Percentiles rank a stretch among this genome's conserved stretches.
Conservation (phyloP, 2,329 filamentous ascomycete species). For the Colletotrichum tropicicola region DNA sequence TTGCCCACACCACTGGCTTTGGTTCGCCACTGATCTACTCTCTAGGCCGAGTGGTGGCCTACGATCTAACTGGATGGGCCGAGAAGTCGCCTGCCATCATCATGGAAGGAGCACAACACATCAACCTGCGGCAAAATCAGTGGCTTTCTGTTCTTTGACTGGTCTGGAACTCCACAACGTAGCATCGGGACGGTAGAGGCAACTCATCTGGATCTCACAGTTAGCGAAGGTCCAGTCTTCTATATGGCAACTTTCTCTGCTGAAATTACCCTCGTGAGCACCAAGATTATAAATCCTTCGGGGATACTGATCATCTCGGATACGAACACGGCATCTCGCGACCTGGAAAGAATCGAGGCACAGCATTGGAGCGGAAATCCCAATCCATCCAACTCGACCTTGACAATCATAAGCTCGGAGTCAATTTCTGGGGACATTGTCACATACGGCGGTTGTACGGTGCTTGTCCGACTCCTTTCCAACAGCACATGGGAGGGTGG, state of each 20-base stretch:
- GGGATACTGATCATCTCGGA: background rate
- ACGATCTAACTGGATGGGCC: no score
- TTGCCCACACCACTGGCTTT: no score
- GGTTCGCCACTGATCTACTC: no score
- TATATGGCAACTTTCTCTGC: background rate
- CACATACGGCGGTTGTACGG: background rate
- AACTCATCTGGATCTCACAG: background rate
- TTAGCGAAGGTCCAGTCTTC: background rate
- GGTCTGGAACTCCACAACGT: background rate
- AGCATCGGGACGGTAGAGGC: background rate
- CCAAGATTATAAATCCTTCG: background rate
- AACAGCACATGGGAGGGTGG: no score
- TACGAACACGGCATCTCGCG: background rate
- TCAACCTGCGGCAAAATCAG: no score
- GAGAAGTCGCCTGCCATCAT: background rate
- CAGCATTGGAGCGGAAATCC: slow-evolving; percentile 6
- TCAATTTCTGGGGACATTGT: no score
- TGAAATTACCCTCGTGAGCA: background rate
- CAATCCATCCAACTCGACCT: background rate
- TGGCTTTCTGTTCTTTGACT: slow-evolving; percentile 14
- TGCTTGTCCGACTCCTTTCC: slow-evolving; percentile 13
- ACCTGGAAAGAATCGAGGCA: background rate
- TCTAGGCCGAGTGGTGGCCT: no score
- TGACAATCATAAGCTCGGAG: background rate
- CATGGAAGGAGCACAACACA: slow-evolving; percentile 16